Conservation (phyloP, 495 filamentous ascomycete genomes). For the Hyphodiscus hymeniophilus region DNA sequence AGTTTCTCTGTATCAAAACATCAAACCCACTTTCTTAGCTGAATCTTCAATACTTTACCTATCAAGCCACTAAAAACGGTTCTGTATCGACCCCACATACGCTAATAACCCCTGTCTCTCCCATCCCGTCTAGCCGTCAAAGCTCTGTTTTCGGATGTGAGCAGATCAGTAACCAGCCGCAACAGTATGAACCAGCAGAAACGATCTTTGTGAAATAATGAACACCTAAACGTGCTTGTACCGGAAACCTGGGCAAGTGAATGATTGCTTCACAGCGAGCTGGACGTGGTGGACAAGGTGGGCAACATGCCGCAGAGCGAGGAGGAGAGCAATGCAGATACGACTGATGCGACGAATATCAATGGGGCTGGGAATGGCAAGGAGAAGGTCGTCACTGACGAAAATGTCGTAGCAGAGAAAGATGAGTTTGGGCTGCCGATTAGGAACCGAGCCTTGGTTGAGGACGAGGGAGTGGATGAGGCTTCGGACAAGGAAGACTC, state of each 20-base stretch:
- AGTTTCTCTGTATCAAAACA: no score
- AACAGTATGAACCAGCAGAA: background rate
- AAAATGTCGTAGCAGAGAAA: slow-evolving; percentile 23
- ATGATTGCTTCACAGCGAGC: no score
- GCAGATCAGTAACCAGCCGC: no score
- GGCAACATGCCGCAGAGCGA: slow-evolving; percentile 20
- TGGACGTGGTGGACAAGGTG: background rate
- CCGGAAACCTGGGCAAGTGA: no score
- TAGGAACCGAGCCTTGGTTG: slow-evolving; percentile 25
- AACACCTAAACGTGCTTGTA: no score
- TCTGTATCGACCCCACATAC: no score
- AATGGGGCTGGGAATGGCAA: background rate
- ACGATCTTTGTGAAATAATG: background rate
- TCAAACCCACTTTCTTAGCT: no score
- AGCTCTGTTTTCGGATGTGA: no score
- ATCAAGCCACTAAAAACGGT: no score
- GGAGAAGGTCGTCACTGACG: slow-evolving; percentile 28
- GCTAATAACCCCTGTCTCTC: no score
- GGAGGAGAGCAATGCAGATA: slow-evolving; percentile 10
- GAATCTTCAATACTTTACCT: no score
- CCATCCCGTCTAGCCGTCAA: no score
- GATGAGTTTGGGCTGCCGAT: slow-evolving; percentile 52
- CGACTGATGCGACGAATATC: slow-evolving; percentile 4
- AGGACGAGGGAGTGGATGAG: slow-evolving; percentile 6
- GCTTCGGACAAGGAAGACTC: slow-evolving; percentile 5